Conservation (phyloP, 257 asterid genomes). For the Solanum dulcamara region DNA sequence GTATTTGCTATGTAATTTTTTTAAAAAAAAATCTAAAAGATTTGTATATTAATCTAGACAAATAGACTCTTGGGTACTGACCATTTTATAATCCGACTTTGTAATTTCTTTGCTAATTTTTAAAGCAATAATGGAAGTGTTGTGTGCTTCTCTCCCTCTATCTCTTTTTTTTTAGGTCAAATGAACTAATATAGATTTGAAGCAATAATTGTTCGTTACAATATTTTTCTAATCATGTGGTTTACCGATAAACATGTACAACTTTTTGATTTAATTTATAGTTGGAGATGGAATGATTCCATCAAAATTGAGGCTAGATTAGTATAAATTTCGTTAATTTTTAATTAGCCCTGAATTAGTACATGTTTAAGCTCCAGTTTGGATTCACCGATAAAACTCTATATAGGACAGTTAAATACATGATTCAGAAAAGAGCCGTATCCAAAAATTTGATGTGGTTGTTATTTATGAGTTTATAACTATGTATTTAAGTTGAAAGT, state of each 20-base stretch:
- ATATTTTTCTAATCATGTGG: background rate
- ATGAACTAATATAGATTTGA: background rate
- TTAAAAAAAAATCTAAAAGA: too few relatives aligned
- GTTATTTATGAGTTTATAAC: background rate
- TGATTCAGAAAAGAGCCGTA: background rate
- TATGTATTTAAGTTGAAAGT: background rate
- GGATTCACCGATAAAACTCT: background rate
- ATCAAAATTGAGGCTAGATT: background rate
- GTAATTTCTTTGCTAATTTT: background rate
- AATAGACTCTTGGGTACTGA: background rate
- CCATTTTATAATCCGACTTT: background rate
- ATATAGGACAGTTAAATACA: rapidly evolving
- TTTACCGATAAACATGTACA: background rate
- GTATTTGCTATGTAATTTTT: background rate
- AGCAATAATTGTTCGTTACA: background rate
- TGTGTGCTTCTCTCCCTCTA: background rate
- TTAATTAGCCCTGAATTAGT: background rate
- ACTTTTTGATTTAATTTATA: background rate
- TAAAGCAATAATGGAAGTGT: background rate
- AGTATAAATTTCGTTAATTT: background rate
- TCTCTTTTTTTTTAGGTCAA: background rate
- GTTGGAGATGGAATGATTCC: background rate
- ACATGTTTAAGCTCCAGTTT: background rate
- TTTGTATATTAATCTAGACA: background rate
- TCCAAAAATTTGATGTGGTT: background rate